Evolutionary conservation across 176 grass and related monocot species (phyloP).

Genomic region (Panicum miliaceum): DNA sequence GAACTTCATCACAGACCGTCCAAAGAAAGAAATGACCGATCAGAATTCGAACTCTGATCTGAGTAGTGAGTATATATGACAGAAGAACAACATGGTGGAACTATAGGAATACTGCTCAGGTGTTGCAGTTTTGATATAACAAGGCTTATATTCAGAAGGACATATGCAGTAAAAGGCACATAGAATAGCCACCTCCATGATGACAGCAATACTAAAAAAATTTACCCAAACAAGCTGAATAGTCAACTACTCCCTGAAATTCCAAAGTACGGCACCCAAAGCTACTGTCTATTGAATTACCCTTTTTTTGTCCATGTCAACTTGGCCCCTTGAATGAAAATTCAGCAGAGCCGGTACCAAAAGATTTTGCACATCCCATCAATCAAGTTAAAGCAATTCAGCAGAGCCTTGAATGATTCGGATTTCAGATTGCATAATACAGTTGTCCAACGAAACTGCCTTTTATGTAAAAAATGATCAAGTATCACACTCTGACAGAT

Average conservation of each 20-base stretch:
- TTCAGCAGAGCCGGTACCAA: neutral
- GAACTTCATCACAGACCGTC: slow-evolving; percentile 21
- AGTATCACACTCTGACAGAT: neutral
- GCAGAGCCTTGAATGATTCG: neutral
- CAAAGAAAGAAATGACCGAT: neutral
- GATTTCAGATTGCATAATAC: neutral
- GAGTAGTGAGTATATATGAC: neutral
- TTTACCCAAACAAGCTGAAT: neutral
- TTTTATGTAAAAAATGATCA: neutral
- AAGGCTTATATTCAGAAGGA: slow-evolving; percentile 18
- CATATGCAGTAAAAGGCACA: neutral
- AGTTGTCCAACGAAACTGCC: neutral
- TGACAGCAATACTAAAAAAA: neutral
- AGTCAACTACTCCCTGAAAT: neutral
- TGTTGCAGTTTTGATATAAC: neutral
- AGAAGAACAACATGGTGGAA: slow-evolving; percentile 1
- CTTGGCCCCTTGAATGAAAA: neutral
- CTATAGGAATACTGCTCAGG: neutral
- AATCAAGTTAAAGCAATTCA: neutral
- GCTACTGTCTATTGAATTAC: neutral
- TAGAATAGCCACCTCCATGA: neutral
- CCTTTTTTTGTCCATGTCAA: neutral
- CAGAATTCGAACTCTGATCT: slow-evolving; percentile 26
- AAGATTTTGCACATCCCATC: neutral
- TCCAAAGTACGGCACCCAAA: neutral